Evolutionary conservation across 257 asterid species (phyloP).

Genomic region (Solanum verrucosum): DNA sequence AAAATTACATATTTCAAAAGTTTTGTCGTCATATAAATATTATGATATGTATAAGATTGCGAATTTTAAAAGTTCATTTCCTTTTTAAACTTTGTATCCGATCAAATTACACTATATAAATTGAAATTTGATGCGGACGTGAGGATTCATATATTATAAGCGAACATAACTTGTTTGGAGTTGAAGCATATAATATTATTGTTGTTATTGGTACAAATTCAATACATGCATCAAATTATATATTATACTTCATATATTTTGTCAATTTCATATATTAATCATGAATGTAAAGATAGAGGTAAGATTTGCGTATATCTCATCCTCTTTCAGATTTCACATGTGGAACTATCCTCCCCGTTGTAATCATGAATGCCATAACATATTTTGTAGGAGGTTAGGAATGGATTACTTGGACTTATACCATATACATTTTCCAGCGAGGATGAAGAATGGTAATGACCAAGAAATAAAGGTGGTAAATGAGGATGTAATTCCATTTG

Average conservation of each 20-base stretch:
- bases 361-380: neutral
- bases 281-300: too few relatives aligned
- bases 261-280: too few relatives aligned
- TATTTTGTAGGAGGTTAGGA: constrained; percentile 18
- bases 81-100: neutral
- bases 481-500: constrained; percentile 30
- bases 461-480: neutral
- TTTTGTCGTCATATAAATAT: neutral
- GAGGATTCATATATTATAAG: neutral
- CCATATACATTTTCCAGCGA: constrained; percentile 42
- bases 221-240: neutral
- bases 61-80: neutral
- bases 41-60: neutral
- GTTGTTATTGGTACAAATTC: neutral
- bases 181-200: neutral
- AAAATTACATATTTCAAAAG: neutral
- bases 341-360: too few relatives aligned
- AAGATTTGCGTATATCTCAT: neutral
- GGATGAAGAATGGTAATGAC: constrained; percentile 10
- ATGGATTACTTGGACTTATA: constrained; percentile 43
- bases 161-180: neutral
- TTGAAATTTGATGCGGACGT: neutral
- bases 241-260: too few relatives aligned
- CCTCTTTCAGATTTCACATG: neutral
- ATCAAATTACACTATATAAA: neutral